These are phyloP conservation scores for Vickermania spadyakhi DNA, from an alignment of 208 protist genomes.

Conservation along the genomic window DNA sequence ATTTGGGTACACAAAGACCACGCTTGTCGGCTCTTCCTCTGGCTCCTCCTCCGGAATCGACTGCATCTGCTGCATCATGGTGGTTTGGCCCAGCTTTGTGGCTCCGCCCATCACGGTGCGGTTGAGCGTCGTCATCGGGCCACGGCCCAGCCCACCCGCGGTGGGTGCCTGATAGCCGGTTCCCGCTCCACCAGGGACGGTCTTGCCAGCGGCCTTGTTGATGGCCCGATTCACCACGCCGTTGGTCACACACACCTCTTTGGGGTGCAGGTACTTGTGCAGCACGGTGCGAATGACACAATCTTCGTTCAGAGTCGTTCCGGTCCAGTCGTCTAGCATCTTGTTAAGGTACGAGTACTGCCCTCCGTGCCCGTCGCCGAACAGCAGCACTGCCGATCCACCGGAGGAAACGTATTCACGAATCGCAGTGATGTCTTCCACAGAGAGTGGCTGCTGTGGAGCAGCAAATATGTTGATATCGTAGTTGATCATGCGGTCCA, in stretches of 20 bases:
- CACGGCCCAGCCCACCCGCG: constrained; percentile 4
- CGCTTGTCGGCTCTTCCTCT: constrained; percentile 29
- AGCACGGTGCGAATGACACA: constrained; percentile 92
- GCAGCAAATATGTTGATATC: constrained; percentile 78
- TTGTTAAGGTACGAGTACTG: constrained; percentile 74
- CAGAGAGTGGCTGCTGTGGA: constrained; percentile 62
- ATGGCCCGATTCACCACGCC: constrained; percentile 94
- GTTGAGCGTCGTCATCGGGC: constrained; percentile 35
- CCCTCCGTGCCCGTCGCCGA: constrained; percentile 90
- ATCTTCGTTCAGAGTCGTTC: constrained; percentile 91
- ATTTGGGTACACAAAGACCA: constrained; percentile 94
- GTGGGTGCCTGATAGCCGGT: background rate
- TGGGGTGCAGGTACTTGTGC: constrained; percentile 95
- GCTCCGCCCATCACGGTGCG: constrained; percentile 34
- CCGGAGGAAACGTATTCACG: constrained; percentile 82
- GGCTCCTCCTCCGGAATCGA: constrained; percentile 15
- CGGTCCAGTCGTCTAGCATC: constrained; percentile 82
- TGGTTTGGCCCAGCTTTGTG: constrained; percentile 20
- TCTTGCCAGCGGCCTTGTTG: constrained; percentile 88
- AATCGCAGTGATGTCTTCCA: constrained; percentile 71
- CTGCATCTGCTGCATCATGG: constrained; percentile 21
- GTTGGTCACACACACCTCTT: constrained; percentile 91
- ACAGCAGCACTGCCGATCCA: constrained; percentile 85
- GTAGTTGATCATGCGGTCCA: constrained; percentile 58
- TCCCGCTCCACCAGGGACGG: constrained; percentile 30